A percentile compares a stretch with the other conserved stretches of the same genome.
Evolutionary conservation across 192 early-diverging fungal genomes (phyloP).

Genomic region (Backusella circina): DNA sequence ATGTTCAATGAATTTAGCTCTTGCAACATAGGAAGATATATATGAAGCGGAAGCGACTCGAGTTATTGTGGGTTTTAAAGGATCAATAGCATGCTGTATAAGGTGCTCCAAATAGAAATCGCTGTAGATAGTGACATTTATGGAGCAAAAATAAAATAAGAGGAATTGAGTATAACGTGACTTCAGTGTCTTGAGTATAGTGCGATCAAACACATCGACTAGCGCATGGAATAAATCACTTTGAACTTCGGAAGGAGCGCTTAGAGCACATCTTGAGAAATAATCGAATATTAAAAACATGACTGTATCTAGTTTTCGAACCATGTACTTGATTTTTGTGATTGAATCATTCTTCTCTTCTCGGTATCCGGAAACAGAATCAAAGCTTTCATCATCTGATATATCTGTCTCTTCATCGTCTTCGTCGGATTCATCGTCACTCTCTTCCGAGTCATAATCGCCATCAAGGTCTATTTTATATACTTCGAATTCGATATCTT

Average conservation of each 20-base stretch:
- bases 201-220: conserved; percentile 75
- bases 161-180: conserved; percentile 92
- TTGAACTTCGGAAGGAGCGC: conserved; percentile 24
- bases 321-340: conserved; percentile 48
- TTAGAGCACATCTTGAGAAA: conserved; percentile 34
- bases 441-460: conserved; percentile 35
- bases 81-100: conserved; percentile 54
- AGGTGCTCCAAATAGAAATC: conserved; percentile 81
- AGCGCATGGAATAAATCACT: conserved; percentile 63
- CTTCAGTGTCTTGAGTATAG: conserved; percentile 82
- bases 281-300: conserved; percentile 65
- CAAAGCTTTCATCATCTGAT: conserved; percentile 3
- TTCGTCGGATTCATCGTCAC: conserved; percentile 32
- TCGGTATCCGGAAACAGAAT: conserved; percentile 28
- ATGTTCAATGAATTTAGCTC: conserved; percentile 75
- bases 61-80: conserved; percentile 56
- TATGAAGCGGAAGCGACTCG: conserved; percentile 82
- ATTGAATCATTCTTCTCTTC: conserved; percentile 28
- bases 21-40: conserved; percentile 81
- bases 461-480: conserved; percentile 36
- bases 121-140: conserved; percentile 57
- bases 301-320: conserved; percentile 72
- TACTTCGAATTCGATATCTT: conserved; percentile 46
- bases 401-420: conserved; percentile 29
- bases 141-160: conserved; percentile 76